Conservation (phyloP, 2,329 filamentous ascomycete genomes). For the Lasiodiplodia gonubiensis region DNA sequence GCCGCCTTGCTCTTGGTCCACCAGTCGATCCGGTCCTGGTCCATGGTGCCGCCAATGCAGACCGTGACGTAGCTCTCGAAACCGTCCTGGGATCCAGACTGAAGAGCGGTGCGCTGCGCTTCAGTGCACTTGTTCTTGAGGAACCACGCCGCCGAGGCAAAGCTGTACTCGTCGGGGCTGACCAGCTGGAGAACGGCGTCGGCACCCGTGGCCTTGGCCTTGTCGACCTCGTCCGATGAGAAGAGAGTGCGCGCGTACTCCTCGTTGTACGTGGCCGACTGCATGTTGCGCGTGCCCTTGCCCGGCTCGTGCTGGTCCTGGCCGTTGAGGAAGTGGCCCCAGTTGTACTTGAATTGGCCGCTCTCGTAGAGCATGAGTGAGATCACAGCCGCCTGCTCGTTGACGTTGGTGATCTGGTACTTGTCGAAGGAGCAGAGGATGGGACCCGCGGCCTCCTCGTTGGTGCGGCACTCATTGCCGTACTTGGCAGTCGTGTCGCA, state of each 20-base stretch:
- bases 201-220: constrained; percentile 43
- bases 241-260: constrained; percentile 60
- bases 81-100: constrained; percentile 54
- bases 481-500: constrained; percentile 56
- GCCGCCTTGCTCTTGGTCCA: constrained; percentile 26
- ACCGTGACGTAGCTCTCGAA: constrained; percentile 59
- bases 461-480: constrained; percentile 68
- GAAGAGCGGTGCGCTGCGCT: constrained; percentile 52
- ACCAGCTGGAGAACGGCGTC: constrained; percentile 59
- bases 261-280: constrained; percentile 60
- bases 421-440: constrained; percentile 63
- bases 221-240: constrained; percentile 39
- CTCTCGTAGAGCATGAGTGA: constrained; percentile 75
- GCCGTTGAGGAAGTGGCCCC: constrained; percentile 64
- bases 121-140: constrained; percentile 59
- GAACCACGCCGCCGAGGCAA: constrained; percentile 68
- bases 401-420: constrained; percentile 61
- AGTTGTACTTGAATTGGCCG: constrained; percentile 71
- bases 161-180: constrained; percentile 57
- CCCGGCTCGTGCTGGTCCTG: constrained; percentile 54
- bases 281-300: constrained; percentile 75
- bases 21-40: constrained; percentile 18
- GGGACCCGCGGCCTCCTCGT: constrained; percentile 63
- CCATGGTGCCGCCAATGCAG: constrained; percentile 26
- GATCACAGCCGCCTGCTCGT: constrained; percentile 72